Evolutionary conservation across 805 yeast genomes (phyloP).

Genomic region (Yarrowia osloensis): DNA sequence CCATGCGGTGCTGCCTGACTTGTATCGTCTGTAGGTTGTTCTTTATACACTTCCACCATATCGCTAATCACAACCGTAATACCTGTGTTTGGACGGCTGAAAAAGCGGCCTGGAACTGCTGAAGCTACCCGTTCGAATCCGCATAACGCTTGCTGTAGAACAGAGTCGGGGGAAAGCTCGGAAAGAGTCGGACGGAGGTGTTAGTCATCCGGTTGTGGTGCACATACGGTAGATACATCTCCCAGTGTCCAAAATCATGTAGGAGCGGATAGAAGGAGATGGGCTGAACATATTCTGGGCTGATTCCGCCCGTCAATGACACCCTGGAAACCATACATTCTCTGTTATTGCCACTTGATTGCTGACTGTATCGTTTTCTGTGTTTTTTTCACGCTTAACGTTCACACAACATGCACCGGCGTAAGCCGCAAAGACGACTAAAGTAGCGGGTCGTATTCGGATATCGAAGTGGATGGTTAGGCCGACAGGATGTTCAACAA

Average conservation of each 20-base stretch:
- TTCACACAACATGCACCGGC: not conserved
- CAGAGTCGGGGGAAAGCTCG: not conserved
- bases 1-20: too few species aligned
- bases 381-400: not conserved
- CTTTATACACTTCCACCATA: too few species aligned
- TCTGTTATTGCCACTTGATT: not conserved
- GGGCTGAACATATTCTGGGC: too few species aligned
- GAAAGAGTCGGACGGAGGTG: not conserved
- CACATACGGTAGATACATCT: not conserved
- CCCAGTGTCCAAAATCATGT: too few species aligned
- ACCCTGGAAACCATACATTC: too few species aligned
- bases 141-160: not conserved
- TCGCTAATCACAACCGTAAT: not conserved
- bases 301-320: too few species aligned
- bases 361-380: not conserved
- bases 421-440: not conserved
- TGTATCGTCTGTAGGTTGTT: too few species aligned
- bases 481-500: not conserved
- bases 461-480: not conserved
- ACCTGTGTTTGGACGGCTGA: not conserved
- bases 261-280: too few species aligned
- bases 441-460: slow-evolving; percentile 15
- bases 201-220: not conserved
- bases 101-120: not conserved
- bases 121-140: not conserved